Evolutionary conservation across 345 rosid genomes (phyloP), one percentile per base, ranked within the genome.

Genomic region (Hibiscus syriacus): DNA sequence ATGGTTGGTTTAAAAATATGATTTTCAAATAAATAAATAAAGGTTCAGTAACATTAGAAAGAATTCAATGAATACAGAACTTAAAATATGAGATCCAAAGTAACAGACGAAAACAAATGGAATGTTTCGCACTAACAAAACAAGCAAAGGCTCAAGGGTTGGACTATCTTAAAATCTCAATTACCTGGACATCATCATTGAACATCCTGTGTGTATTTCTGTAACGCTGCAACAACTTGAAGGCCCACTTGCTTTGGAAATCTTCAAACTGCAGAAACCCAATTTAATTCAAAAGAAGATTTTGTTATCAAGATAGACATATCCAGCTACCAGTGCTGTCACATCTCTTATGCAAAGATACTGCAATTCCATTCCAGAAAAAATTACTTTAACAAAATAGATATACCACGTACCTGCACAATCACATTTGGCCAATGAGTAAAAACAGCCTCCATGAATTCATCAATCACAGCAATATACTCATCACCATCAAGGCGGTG

Each of bases 241-340:
- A 89, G 52, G 98, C 98, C 98, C 98, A 93, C 82, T 93, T 93
- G 90, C 98, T 93, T 79, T 93, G 97, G 78, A 93, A 93, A 84
- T 93, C 98, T 81, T 93, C 98, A 79, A 93, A 93, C 97, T 93
- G 82, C 74, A 78, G 60, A 71, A 61, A 67, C 65, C 55, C 20
- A 55, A 57, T 75, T 57, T 25, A 68, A 61, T 29, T 55, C 27
- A 61, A 55, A 38, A 20, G 55, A 45, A 71, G 36, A 61, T 52
- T 67, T 27, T 58, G 61, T n/a, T 53, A 59, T 10, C 46, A 59
- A 59, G 26, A 59, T 59, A 19, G 26, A 59, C 27, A 59, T 27
- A 16, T 59, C 26, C 20, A 19, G 19, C 27, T 19, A 59, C 17
- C 48, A 50, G 36, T 48, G 16, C 36, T 38, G 60, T 53, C 74